Percentiles rank a stretch among this genome's conserved stretches.
These are phyloP conservation scores for Mycena haematopus DNA, from an alignment of 768 basidiomycete species.

Conservation along the genomic window DNA sequence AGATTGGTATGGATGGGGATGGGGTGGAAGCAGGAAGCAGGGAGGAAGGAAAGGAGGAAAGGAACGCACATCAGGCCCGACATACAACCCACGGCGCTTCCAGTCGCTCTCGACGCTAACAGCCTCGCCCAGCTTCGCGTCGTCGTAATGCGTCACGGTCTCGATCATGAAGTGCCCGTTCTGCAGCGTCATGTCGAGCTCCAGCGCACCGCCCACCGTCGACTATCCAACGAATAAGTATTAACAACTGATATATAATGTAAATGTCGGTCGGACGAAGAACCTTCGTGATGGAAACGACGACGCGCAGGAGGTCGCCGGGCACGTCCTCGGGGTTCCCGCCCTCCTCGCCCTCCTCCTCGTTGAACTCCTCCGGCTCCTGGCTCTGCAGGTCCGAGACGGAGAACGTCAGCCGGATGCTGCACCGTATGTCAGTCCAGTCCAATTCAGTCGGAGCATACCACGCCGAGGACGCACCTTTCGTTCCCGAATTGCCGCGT, in stretches of 20 bases:
- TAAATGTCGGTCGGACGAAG: slow-evolving; percentile 5
- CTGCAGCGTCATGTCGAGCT: slow-evolving; percentile 79
- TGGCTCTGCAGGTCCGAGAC: slow-evolving; percentile 80
- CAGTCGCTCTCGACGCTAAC: slow-evolving; percentile 91
- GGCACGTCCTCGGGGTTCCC: slow-evolving; percentile 35
- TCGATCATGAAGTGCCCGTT: slow-evolving; percentile 86
- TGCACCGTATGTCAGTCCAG: slow-evolving; percentile 38
- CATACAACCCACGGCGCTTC: slow-evolving; percentile 90
- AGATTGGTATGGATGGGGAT: no score
- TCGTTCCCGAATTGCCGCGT: slow-evolving; percentile 91
- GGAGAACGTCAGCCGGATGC: slow-evolving; percentile 91
- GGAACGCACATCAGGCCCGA: slow-evolving; percentile 85
- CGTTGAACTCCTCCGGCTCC: slow-evolving; percentile 43
- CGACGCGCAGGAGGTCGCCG: slow-evolving; percentile 69
- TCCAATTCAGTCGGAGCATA: background rate
- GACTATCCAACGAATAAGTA: no score
- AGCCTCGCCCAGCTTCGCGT: slow-evolving; percentile 73
- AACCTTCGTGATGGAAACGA: slow-evolving; percentile 88
- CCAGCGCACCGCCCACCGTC: slow-evolving; percentile 67
- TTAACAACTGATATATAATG: no score
- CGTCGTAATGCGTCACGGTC: slow-evolving; percentile 86
- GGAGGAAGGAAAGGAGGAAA: no score
- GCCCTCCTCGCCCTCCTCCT: slow-evolving; percentile 44
- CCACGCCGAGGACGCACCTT: slow-evolving; percentile 56
- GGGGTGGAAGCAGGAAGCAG: background rate